These are phyloP conservation scores for Candida peoriensis DNA, from an alignment of 805 yeast genomes.

Conservation along the genomic window DNA sequence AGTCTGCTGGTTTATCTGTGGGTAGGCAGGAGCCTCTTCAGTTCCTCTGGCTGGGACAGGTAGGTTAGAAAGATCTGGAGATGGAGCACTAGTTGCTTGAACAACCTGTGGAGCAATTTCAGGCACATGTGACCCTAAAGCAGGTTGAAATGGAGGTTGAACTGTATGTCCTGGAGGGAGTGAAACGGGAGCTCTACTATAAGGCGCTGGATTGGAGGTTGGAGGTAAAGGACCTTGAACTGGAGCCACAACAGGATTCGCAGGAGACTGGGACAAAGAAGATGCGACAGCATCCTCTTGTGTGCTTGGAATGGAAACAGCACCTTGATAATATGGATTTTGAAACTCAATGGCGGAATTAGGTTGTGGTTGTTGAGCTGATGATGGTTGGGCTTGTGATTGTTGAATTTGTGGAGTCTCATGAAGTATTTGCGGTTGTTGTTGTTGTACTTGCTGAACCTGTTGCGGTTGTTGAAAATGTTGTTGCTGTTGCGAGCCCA, in stretches of 20 bases:
- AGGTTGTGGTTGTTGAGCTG: slow-evolving; percentile 1
- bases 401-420: slow-evolving; percentile 1
- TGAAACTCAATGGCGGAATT: slow-evolving; percentile 6
- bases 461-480: slow-evolving; percentile 1
- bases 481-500: no score
- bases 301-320: no score
- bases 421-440: slow-evolving; percentile 6
- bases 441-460: slow-evolving; percentile 1
- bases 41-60: slow-evolving; percentile 15
- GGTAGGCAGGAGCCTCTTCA: slow-evolving; percentile 2
- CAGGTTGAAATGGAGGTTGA: no score
- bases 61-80: slow-evolving; percentile 19
- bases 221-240: not conserved
- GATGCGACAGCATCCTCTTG: no score
- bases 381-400: not conserved
- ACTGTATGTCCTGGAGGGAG: slow-evolving; percentile 5
- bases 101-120: no score
- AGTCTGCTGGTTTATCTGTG: not conserved
- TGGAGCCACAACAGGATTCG: slow-evolving; percentile 1
- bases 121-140: no score
- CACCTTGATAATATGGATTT: slow-evolving; percentile 17
- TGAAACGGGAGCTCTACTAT: slow-evolving; percentile 6
- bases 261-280: no score
- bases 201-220: slow-evolving; percentile 4
- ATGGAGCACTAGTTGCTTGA: no score